Evolutionary conservation across 129 eudicot species (phyloP).

Genomic region (Gnaphalium uliginosum): DNA sequence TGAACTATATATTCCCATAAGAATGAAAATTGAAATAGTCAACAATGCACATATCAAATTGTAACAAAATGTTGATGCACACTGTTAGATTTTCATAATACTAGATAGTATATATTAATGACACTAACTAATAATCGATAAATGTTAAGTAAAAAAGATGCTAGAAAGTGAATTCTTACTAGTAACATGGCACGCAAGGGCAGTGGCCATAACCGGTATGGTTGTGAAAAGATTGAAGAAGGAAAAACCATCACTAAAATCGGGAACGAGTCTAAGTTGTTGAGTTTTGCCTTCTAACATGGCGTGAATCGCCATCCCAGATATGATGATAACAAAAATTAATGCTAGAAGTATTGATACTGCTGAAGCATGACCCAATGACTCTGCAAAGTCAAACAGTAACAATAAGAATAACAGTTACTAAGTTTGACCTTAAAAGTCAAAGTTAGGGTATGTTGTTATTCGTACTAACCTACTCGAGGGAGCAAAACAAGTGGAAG

Average conservation of each 20-base stretch:
- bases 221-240: conserved; percentile 62
- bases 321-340: conserved; percentile 62
- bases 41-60: no score
- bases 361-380: conserved; percentile 80
- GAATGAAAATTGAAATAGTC: neutral
- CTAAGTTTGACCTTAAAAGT: conserved; percentile 9
- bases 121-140: no score
- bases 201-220: conserved; percentile 73
- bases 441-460: neutral
- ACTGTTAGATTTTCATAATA: no score
- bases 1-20: conserved; percentile 51
- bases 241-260: conserved; percentile 55
- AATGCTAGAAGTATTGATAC: conserved; percentile 75
- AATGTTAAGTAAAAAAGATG: neutral
- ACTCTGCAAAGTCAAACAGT: conserved; percentile 50
- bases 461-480: conserved; percentile 62
- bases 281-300: conserved; percentile 62
- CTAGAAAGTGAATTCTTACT: conserved; percentile 41
- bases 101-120: no score
- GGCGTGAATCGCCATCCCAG: conserved; percentile 69
- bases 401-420: neutral
- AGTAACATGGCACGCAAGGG: conserved; percentile 71
- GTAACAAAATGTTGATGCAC: no score
- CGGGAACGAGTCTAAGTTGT: conserved; percentile 57
- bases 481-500: conserved; percentile 76